Base-by-base conservation (phyloP, 306 rosid species). In the Luffa acutangula region DNA sequence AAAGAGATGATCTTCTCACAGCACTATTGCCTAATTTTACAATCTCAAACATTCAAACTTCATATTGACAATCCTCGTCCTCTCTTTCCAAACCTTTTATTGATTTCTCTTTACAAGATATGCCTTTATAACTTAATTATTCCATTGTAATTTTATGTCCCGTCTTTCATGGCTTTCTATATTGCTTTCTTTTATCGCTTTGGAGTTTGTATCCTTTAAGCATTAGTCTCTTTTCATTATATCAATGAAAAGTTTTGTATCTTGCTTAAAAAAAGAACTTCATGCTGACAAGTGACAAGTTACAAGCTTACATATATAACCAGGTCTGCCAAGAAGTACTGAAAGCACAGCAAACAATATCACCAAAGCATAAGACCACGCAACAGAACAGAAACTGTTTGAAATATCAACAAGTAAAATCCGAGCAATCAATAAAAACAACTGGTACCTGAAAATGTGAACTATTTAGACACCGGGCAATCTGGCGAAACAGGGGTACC, bases 361-460 rank as follows among this genome's bases (percentile, higher is more conserved):
- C 21, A 72, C 42, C 14, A 48, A 25, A 72, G 7, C 43, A 13
- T 48, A 48, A 20, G 21, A 72, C 58, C 25, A 10, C 56, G 2
- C 76, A n/a, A 49, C 41, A 36, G 37, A 53, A 33, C 39, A 39
- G 36, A 39, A 75, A 52, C 48, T 52, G 4, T 17, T 53, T 4
- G 18, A 17, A 57, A n/a, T 18, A 56, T 39, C 66, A 11, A 76
- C 11, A 59, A 21, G 37, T 59, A 58, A 63, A 77, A 49, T 46
- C 31, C 54, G 11, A 78, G 20, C 45, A 42, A 18, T 46, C 36
- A 18, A 4, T 11, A 34, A 62, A 14, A 48, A 14, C 41, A 78
- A 31, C 3, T 36, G 36, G 57, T 87, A 90, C 97, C 93, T 92
- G 96, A 81, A 92, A 92, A 84, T 92, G 97, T 45, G 87, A 86